Base-by-base conservation (phyloP, 2,329 filamentous ascomycete genomes). In the Sordariomycetes sp. region DNA sequence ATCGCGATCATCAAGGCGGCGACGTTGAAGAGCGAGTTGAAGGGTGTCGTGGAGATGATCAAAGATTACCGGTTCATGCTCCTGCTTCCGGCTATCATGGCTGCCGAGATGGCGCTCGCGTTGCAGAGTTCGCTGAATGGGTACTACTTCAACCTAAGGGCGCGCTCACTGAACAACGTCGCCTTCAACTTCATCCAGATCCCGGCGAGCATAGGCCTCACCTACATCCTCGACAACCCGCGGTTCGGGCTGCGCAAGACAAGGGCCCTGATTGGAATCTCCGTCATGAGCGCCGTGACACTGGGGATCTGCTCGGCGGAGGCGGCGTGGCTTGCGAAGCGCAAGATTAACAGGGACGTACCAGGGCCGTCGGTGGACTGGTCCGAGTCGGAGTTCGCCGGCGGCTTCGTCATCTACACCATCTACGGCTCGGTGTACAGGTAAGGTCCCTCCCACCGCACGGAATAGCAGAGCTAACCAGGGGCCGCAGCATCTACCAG, bases 71-170 rank as follows among this genome's bases (percentile, higher is more conserved):
- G 60, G 25, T 57, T 62, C 18, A 35, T 62, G 14, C 57, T 59
- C 18, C 58, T 62, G 40, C 58, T 62, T 20, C 60, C 59, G n/a
- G 59, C 59, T n/a, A 62, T 62, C 51, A 62, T 62, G 43, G 58
- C 59, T 52, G 58, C 54, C 20, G 61, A 62, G 55, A 53, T 62
- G 18, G 58, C 52, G 14, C 58, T 62, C 24, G 61, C 54, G 8
- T 52, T 62, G 7, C 37, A 58, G 12, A 59, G 57, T 24, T 60
- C 58, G 34, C 34, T 62, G 22, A 62, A 60, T 50, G 61, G 61
- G n/a, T 58, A 58, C 34, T 62, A 62, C 58, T 62, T 62, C 20
- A 61, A 61, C 55, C 58, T 62, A 35, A 53, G 61, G n/a, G 62
- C 60, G 20, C 54, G 61, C 20, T 50, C 61, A 32, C 58, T 62